These are phyloP conservation scores for Allomyces macrogynus DNA, from an alignment of 192 early-diverging fungal genomes.

Conservation along the genomic window DNA sequence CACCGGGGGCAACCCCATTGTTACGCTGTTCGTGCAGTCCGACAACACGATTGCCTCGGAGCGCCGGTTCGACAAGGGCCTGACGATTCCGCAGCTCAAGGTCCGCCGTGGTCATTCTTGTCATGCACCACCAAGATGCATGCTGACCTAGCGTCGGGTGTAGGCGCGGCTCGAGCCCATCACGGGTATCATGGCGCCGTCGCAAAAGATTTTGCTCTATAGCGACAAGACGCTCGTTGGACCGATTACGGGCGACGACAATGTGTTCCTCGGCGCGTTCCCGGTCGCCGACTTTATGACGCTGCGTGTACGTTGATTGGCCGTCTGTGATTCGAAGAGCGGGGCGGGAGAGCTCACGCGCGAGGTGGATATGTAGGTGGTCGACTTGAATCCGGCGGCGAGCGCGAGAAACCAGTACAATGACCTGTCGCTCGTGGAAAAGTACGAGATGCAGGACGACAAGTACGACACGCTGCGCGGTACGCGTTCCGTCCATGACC, in stretches of 20 bases:
- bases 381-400: constrained; percentile 41
- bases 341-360: no score
- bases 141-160: no score
- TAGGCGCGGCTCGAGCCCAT: constrained; percentile 72
- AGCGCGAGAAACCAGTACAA: constrained; percentile 47
- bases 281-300: constrained; percentile 65
- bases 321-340: no score
- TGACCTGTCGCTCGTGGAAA: constrained; percentile 77
- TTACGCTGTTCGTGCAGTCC: constrained; percentile 74
- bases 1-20: constrained; percentile 36
- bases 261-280: constrained; percentile 65
- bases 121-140: no score
- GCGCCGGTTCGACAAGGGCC: constrained; percentile 59
- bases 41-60: constrained; percentile 56
- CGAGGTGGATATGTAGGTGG: constrained; percentile 20
- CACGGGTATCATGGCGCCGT: constrained; percentile 55
- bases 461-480: constrained; percentile 51
- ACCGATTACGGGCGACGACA: constrained; percentile 28
- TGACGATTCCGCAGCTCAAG: constrained; percentile 49
- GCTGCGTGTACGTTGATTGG: constrained; percentile 28
- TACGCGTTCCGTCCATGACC: no score
- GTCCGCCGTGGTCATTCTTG: constrained; percentile 11
- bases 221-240: constrained; percentile 26
- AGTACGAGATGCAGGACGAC: constrained; percentile 74
- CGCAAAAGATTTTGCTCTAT: constrained; percentile 44